These are phyloP conservation scores for Hanseniaspora lachancei DNA, from an alignment of 805 yeast genomes.

Conservation along the genomic window DNA sequence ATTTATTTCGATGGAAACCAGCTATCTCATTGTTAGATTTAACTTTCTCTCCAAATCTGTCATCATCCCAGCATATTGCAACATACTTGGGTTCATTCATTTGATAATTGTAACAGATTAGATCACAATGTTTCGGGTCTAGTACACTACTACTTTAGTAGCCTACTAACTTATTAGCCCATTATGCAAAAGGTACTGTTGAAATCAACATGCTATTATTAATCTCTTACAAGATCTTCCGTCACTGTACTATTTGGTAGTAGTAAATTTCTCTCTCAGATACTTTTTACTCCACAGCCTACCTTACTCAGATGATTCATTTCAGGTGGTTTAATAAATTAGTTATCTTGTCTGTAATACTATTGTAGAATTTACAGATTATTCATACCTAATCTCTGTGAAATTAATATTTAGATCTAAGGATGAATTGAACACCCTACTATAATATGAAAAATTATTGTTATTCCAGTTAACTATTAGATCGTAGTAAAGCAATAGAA, in stretches of 20 bases:
- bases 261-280: neutral
- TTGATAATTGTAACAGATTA: neutral
- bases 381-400: neutral
- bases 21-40: neutral
- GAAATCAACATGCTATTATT: neutral
- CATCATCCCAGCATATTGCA: constrained; percentile 1
- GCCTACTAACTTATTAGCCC: neutral
- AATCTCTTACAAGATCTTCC: neutral
- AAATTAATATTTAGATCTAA: neutral
- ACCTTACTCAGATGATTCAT: neutral
- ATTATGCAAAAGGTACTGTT: constrained; percentile 1
- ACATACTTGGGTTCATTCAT: constrained; percentile 1
- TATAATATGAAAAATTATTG: neutral
- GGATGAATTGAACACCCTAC: neutral
- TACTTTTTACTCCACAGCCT: neutral
- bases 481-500: neutral
- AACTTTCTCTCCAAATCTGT: neutral
- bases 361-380: neutral
- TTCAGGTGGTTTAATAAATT: neutral
- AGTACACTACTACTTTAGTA: neutral
- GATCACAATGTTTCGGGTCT: constrained; percentile 1
- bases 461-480: neutral
- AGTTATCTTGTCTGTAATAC: neutral
- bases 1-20: constrained; percentile 1
- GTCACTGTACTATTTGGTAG: neutral